A percentile compares a stretch with the other conserved stretches of the same genome.
These are phyloP conservation scores for Zizania latifolia DNA, from an alignment of 176 grass and related monocot species.

Conservation along the genomic window DNA sequence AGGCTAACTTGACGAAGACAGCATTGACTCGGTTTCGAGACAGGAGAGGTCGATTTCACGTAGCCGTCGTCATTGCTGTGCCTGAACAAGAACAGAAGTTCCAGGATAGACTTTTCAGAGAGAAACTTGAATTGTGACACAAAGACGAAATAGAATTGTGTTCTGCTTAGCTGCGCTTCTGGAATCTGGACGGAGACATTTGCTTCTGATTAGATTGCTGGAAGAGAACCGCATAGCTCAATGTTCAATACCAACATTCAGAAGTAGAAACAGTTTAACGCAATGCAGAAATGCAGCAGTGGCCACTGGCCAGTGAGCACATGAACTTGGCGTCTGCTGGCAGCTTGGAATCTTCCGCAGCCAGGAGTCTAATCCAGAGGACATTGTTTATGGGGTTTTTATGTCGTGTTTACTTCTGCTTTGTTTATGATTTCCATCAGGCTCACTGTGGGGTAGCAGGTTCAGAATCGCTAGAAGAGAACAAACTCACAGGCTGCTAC, in stretches of 20 bases:
- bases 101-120: neutral
- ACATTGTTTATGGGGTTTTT: neutral
- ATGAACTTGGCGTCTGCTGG: constrained; percentile 24
- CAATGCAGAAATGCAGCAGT: neutral
- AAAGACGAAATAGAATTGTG: neutral
- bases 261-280: neutral
- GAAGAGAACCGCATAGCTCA: neutral
- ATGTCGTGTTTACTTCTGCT: neutral
- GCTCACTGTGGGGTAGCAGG: neutral
- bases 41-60: neutral
- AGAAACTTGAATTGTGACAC: neutral
- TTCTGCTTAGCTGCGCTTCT: neutral
- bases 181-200: neutral
- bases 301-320: neutral
- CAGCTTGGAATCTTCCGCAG: constrained; percentile 36
- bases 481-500: neutral
- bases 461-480: neutral
- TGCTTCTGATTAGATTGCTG: neutral
- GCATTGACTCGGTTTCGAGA: neutral
- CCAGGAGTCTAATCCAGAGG: neutral
- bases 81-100: neutral
- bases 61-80: neutral
- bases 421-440: neutral
- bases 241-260: too few species aligned
- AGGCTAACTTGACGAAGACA: neutral